Base-by-base conservation (phyloP, 2,329 filamentous ascomycete species). In the Drechslera avenae region DNA sequence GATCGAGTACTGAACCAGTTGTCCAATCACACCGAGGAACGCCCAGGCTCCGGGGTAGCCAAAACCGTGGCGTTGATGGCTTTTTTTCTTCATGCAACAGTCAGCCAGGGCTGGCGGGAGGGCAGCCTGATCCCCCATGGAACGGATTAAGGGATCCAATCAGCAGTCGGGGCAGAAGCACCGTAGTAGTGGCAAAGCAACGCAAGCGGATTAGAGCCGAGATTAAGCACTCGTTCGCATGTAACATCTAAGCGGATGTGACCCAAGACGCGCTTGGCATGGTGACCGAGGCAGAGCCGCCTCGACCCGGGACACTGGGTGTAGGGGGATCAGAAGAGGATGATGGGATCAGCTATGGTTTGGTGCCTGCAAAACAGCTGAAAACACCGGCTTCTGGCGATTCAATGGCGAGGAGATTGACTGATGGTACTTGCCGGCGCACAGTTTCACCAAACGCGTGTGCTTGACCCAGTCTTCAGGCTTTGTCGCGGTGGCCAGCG, bases 41-140 rank as follows among this genome's bases (percentile, higher is more conserved):
- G 17, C 37, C 40, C 31, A 46, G 46, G 13, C 6, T 17, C 39
- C 41, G 44, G 44, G 52, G 48, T 39, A 45, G 46, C 37, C 49
- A 49, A 58, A 51, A 47, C 54, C 56, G 59, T 62, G 60, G 63
- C 56, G 28, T 10, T 30, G 23, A 33, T 19, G 33, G 16, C 40
- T 28, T 54, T n/a, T n/a, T n/a, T n/a, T n/a, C n/a, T n/a, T 50
- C 33, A 48, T 54, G 55, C 62, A 52, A 46, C 39, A 62, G 49
- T 17, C 41, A 55, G 60, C 64, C 62, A 64, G 52, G 46, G 45
- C 36, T 37, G 43, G 47, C 39, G 43, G 40, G 36, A 49, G 53
- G 19, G 35, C 41, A 45, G 26, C 48, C 31, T 28, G 52, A 49
- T 44, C 33, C 28, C 45, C 35, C 39, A 44, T 28, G 16, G 28